These are phyloP conservation scores for Hirschioporus abietinus DNA, from an alignment of 768 basidiomycete genomes.

Conservation along the genomic window DNA sequence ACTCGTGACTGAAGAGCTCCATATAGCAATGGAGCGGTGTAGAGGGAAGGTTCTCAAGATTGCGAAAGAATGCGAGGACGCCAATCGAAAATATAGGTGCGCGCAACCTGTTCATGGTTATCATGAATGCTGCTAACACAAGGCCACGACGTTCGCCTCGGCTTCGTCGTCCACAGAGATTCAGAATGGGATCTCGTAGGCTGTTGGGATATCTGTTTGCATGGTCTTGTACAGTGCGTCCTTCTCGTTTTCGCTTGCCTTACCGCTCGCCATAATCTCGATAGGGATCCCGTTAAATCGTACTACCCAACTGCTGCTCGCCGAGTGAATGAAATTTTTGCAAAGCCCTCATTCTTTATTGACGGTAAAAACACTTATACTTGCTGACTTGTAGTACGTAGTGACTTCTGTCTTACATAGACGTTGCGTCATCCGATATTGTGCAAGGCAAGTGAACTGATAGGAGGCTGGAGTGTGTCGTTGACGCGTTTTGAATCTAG, in stretches of 20 bases:
- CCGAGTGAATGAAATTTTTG: slow-evolving; percentile 45
- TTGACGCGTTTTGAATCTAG: slow-evolving; percentile 26
- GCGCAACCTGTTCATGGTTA: slow-evolving; percentile 12
- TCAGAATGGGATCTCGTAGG: slow-evolving; percentile 49
- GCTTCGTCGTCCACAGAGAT: slow-evolving; percentile 32
- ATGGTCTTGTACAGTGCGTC: slow-evolving; percentile 28
- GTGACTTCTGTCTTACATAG: slow-evolving; percentile 17
- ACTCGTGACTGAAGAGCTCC: slow-evolving; percentile 40
- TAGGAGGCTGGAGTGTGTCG: no score
- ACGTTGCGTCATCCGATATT: slow-evolving; percentile 23
- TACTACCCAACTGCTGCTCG: slow-evolving; percentile 33
- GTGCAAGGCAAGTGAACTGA: slow-evolving; percentile 32
- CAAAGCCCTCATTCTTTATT: slow-evolving; percentile 44
- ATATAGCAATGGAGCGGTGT: slow-evolving; percentile 42
- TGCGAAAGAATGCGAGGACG: slow-evolving; percentile 38
- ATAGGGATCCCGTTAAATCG: slow-evolving; percentile 5
- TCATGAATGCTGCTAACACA: not conserved
- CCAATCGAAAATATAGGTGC: slow-evolving; percentile 48
- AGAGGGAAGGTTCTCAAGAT: slow-evolving; percentile 40
- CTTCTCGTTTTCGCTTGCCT: slow-evolving; percentile 5
- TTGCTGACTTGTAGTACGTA: not conserved
- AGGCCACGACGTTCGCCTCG: no score
- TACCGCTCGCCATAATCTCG: not conserved
- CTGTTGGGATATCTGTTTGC: slow-evolving; percentile 33
- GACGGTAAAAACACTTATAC: slow-evolving; percentile 23